Evolutionary conservation across 108 stramenopile species (phyloP).

Genomic region (Stephanodiscus triporus): DNA sequence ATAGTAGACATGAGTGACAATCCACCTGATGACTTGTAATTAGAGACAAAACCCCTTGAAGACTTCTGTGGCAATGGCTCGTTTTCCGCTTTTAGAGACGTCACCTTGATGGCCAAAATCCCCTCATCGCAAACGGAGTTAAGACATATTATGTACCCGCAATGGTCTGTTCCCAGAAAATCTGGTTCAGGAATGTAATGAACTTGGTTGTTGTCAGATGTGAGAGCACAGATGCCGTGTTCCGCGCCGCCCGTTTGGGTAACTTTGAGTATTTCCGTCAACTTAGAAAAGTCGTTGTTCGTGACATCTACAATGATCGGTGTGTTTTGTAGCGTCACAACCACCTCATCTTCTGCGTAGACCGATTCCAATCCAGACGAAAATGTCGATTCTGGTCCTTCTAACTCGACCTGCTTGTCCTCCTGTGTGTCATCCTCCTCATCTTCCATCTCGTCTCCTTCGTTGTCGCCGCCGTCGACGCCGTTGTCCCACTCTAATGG

Average conservation of each 20-base stretch:
- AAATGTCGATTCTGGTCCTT: not conserved
- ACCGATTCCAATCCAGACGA: not conserved
- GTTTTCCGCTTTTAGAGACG: not conserved
- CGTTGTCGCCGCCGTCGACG: not conserved
- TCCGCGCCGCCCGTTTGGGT: constrained; percentile 32
- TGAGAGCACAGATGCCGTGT: constrained; percentile 27
- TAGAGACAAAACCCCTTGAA: not conserved
- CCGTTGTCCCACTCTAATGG: constrained; percentile 31
- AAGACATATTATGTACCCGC: constrained; percentile 32
- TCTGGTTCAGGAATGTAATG: constrained; percentile 25
- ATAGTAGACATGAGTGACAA: not conserved
- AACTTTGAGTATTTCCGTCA: constrained; percentile 7
- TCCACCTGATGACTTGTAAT: not conserved
- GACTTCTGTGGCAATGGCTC: not conserved
- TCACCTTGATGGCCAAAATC: constrained; percentile 40
- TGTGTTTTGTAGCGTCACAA: constrained; percentile 18
- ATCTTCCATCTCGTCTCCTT: not conserved
- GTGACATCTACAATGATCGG: constrained; percentile 34
- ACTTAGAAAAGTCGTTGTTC: constrained; percentile 26
- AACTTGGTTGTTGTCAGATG: constrained; percentile 14
- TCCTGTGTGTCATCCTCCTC: constrained; percentile 19
- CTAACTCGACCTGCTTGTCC: constrained; percentile 12
- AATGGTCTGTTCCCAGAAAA: constrained; percentile 31
- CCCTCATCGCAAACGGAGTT: constrained; percentile 40
- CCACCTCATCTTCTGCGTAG: constrained; percentile 37